Base-by-base conservation (phyloP, 768 basidiomycete species). In the Boletellus sp. region DNA sequence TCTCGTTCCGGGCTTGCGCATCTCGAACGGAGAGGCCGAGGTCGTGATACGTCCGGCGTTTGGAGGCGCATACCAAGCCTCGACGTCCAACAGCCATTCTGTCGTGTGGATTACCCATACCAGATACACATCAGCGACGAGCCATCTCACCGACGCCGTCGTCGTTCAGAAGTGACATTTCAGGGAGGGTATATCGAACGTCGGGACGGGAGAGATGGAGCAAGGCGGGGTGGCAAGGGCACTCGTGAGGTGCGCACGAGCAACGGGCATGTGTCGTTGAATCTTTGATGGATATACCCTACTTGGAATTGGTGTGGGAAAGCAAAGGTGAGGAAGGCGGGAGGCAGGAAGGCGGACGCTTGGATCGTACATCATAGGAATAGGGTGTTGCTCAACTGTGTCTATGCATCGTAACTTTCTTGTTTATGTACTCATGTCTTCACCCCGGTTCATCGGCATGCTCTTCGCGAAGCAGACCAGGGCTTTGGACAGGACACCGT, bases 61-160 rank as follows among this genome's bases (percentile, higher is more conserved):
- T 45, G 75, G 79, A 45, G 77, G 77, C 35, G 45, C 47, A 17
- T 76, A 72, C 53, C 54, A 53, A 6, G 52, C 72, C 19, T 13
- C 39, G 33, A 69, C 73, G 33, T 62, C 62, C 8, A 67, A 67
- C 1, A 4, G 20, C 0, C 38, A 35, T 1, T 33, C 57, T 1
- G 37, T 42, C 19, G 36, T 60, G n/a, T n/a, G n/a, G n/a, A n/a
- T n/a, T n/a, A n/a, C n/a, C n/a, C n/a, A n/a, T n/a, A n/a, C n/a
- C 6, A 11, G 26, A 24, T 56, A 66, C 9, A 16, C 28, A 66
- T 1, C 59, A 74, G 35, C 48, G 50, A 0, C 66, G 76, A 0
- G 19, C 50, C 1, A 50, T 70, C 22, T 26, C 54, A 0, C 57
- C 45, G 24, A 45, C n/a, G 28, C 8, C 7, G 31, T 46, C n/a